Base-by-base conservation (phyloP, 805 yeast genomes). In the Kluyveromyces dobzhanskii region DNA sequence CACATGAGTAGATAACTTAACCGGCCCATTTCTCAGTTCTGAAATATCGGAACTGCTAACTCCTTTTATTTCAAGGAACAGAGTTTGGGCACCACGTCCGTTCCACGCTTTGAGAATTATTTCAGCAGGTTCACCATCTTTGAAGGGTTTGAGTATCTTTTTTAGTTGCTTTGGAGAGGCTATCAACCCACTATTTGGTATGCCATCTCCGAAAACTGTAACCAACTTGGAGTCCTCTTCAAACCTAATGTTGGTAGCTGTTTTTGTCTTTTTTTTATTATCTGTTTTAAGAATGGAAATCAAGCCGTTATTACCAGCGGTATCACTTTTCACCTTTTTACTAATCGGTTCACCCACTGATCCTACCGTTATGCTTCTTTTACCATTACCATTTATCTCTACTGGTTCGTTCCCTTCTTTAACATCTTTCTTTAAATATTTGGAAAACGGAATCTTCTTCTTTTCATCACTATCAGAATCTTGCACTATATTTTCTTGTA, bases 51-150 rank as follows among this genome's bases (percentile, higher is more conserved):
- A 49, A 4, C 44, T 43, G n/a, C 44, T 46, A 24, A 40, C 44
- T 4, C 47, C 39, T 6, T 42, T 32, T 12, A 43, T 37, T 3
- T 35, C 43, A 12, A 48, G 38, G n/a, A 44, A 37, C 4, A 54
- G 29, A 21, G 51, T 52, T 23, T 35, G 39, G 9, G 51, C 53
- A 23, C 44, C 53, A 4, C 45, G 48, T 14, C 32, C 45, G 7
- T 39, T 44, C 36, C 45, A 49, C 19, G 46, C 53, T 3, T 49
- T 25, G 13, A 43, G 40, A n/a, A 50, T 33, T 12, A 48, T 42
- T 44, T 59, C 64, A 30, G 55, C 48, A 8, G 64, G 62, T 42
- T 56, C 61, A 25, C 61, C 62, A 35, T 56, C 61, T 35, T 49
- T 56, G 39, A 56, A 56, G 8, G 64, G 62, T 38, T 54, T 57